Percentiles rank a stretch among this genome's conserved stretches.
phyloP scores from a whole-genome alignment of 2,329 filamentous ascomycete genomes.

The Parastagonospora avenae region DNA sequence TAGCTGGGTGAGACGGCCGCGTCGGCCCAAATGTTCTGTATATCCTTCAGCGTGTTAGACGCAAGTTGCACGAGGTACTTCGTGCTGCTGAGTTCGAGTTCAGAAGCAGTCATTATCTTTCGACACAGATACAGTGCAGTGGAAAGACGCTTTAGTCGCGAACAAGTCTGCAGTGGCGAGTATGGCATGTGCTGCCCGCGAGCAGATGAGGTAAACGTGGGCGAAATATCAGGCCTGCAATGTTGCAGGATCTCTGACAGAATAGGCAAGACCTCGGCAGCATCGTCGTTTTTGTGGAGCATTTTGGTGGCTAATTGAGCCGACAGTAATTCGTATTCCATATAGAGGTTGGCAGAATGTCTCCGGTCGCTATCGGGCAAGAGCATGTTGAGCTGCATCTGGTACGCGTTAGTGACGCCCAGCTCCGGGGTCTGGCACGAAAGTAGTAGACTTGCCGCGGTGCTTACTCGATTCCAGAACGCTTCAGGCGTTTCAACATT shows the following conservation, averaged over 20 bases:
- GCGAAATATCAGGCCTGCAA: conserved; percentile 12
- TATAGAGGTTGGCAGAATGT: conserved; percentile 4
- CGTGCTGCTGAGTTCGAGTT: too few relatives aligned
- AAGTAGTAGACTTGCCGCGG: background rate
- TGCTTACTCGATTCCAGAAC: conserved; percentile 23
- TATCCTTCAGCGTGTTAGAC: conserved; percentile 3
- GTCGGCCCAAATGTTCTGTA: conserved; percentile 13
- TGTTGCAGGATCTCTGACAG: background rate
- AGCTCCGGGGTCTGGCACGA: background rate
- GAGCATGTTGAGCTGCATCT: conserved; percentile 5
- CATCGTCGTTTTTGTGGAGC: conserved; percentile 2
- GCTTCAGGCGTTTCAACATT: conserved; percentile 31
- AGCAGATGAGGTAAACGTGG: too few relatives aligned
- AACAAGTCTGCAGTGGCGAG: too few relatives aligned
- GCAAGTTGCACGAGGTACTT: conserved; percentile 19
- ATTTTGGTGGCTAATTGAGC: conserved; percentile 28
- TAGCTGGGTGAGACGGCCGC: conserved; percentile 10
- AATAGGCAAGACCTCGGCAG: background rate
- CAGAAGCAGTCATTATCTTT: too few relatives aligned
- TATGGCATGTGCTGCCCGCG: too few relatives aligned
- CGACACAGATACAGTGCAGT: too few relatives aligned
- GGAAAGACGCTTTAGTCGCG: too few relatives aligned
- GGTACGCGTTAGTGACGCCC: background rate
- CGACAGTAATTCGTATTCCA: conserved; percentile 31
- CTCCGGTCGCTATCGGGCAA: conserved; percentile 17